Conservation (phyloP, 2,329 filamentous ascomycete genomes). For the Colletotrichum somersetense region DNA sequence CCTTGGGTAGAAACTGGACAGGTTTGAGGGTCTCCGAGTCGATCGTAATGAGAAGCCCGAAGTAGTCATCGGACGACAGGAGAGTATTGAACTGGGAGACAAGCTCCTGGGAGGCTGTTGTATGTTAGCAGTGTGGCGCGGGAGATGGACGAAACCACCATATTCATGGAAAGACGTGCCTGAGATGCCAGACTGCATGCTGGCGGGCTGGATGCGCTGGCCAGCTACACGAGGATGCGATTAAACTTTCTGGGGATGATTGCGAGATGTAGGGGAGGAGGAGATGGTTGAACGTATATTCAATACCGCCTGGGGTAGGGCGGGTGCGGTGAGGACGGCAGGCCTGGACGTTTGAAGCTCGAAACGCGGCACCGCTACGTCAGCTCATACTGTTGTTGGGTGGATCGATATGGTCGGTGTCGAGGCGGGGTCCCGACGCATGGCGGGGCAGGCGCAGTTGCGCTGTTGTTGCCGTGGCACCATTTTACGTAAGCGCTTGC, state of each 20-base stretch:
- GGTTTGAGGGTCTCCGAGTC: conserved; percentile 76
- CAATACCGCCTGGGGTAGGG: not conserved
- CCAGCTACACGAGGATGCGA: not conserved
- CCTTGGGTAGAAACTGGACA: conserved; percentile 64
- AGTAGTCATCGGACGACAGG: conserved; percentile 70
- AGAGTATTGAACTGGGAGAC: conserved; percentile 78
- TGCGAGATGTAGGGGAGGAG: too few species aligned
- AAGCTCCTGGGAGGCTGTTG: conserved; percentile 80
- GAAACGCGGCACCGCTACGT: conserved; percentile 35
- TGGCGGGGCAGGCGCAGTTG: conserved; percentile 15
- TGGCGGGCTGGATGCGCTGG: conserved; percentile 10
- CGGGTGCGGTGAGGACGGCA: conserved; percentile 1
- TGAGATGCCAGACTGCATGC: conserved; percentile 84
- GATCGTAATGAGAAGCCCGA: conserved; percentile 80
- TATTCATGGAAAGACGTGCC: conserved; percentile 58
- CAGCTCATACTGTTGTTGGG: conserved; percentile 23
- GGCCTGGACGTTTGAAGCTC: conserved; percentile 23
- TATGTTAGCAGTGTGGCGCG: conserved; percentile 18
- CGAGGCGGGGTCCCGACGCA: not conserved
- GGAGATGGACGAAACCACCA: not conserved
- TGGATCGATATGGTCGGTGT: conserved; percentile 12
- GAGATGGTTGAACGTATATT: not conserved
- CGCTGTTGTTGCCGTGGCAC: not conserved
- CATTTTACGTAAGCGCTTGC: conserved; percentile 3
- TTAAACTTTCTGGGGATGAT: not conserved